Evolutionary conservation across 2,329 filamentous ascomycete genomes (phyloP).

Genomic region (Ceratocystis cubensis): DNA sequence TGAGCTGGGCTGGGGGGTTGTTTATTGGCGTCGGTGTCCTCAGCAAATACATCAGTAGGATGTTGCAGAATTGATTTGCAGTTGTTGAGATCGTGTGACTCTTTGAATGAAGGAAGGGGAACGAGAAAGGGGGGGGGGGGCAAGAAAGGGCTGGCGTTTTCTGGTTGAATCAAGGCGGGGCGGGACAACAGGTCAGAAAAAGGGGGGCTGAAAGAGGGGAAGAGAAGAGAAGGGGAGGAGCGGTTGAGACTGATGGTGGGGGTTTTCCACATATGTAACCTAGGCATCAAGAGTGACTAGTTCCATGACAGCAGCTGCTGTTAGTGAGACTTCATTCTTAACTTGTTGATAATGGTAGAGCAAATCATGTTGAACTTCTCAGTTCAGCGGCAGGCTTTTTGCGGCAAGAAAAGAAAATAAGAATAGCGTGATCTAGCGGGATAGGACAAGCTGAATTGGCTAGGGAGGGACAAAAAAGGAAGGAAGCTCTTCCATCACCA

Average conservation of each 20-base stretch:
- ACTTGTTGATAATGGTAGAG: too few relatives aligned
- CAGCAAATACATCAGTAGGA: background rate
- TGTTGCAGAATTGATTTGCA: background rate
- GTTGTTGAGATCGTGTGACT: constrained; percentile 4
- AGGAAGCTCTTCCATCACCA: background rate
- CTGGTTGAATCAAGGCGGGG: background rate
- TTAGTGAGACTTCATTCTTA: too few relatives aligned
- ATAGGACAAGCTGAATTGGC: too few relatives aligned
- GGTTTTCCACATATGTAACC: too few relatives aligned
- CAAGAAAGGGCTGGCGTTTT: constrained; percentile 2
- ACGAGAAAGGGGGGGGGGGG: background rate
- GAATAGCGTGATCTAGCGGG: too few relatives aligned
- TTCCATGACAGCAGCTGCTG: background rate
- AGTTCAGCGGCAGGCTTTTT: too few relatives aligned
- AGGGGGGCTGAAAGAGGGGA: background rate
- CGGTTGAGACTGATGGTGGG: background rate
- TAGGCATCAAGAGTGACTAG: too few relatives aligned
- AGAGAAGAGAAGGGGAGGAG: background rate
- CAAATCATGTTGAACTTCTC: too few relatives aligned
- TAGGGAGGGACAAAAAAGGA: background rate
- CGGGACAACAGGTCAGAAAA: background rate
- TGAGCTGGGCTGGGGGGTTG: background rate
- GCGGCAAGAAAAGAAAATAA: too few relatives aligned
- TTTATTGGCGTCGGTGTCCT: background rate
- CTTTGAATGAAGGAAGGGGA: background rate